Evolutionary conservation across 352 stramenopile genomes (phyloP).

Genomic region (Globisporangium megalacanthum): DNA sequence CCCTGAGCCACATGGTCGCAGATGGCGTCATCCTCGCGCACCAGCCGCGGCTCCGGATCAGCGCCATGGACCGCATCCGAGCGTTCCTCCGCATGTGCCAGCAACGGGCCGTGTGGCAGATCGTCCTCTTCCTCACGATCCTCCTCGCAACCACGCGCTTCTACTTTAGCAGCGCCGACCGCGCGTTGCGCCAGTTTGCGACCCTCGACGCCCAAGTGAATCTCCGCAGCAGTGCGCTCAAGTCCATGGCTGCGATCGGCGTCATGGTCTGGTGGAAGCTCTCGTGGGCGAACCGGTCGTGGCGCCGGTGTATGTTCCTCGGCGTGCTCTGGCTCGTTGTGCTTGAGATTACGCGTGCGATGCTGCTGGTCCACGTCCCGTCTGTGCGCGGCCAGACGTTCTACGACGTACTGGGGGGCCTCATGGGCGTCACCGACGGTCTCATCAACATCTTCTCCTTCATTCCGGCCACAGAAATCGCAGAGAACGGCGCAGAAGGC

Average conservation of each 20-base stretch:
- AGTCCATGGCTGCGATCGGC: conserved; percentile 39
- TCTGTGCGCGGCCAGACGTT: conserved; percentile 25
- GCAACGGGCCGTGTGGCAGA: conserved; percentile 71
- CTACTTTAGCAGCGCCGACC: conserved; percentile 44
- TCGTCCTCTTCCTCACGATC: conserved; percentile 66
- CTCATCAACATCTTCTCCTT: conserved; percentile 71
- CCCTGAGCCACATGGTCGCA: conserved; percentile 2
- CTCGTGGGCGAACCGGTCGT: conserved; percentile 34
- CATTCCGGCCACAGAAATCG: conserved; percentile 46
- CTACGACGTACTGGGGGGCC: conserved; percentile 42
- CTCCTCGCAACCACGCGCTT: conserved; percentile 24
- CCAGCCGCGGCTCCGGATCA: neutral
- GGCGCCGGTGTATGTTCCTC: conserved; percentile 22
- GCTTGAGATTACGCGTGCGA: conserved; percentile 44
- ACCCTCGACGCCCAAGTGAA: conserved; percentile 6
- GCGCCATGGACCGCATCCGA: conserved; percentile 14
- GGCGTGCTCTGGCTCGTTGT: conserved; percentile 35
- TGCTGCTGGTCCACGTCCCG: conserved; percentile 19
- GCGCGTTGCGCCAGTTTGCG: conserved; percentile 21
- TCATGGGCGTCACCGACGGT: conserved; percentile 50
- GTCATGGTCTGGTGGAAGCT: conserved; percentile 52
- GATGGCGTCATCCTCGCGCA: conserved; percentile 3
- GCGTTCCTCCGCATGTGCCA: conserved; percentile 59
- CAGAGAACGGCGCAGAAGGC: conserved; percentile 62
- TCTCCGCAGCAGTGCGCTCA: conserved; percentile 30